A percentile compares a stretch with the other conserved stretches of the same genome.
Evolutionary conservation across 2,329 filamentous ascomycete species (phyloP).

Genomic region (Epichloe elymi): DNA sequence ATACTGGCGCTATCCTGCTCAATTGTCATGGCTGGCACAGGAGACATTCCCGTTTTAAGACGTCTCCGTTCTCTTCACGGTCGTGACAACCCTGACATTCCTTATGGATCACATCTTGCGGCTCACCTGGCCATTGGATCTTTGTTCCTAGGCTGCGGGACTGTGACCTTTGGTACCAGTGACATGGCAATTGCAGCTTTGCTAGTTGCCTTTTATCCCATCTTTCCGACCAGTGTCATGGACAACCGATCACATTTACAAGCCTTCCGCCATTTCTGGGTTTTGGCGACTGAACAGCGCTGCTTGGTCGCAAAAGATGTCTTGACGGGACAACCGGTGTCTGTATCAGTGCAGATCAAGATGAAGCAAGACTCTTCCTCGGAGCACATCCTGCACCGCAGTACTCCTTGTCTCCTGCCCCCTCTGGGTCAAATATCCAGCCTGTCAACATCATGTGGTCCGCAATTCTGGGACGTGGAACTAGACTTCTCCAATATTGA

Average conservation of each 20-base stretch:
- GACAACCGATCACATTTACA: constrained; percentile 93
- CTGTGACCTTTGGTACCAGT: constrained; percentile 79
- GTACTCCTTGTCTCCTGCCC: constrained; percentile 51
- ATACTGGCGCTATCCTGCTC: constrained; percentile 69
- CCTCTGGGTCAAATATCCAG: constrained; percentile 49
- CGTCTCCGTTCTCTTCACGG: constrained; percentile 81
- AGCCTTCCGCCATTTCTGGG: constrained; percentile 95
- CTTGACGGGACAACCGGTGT: constrained; percentile 67
- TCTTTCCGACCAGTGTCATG: constrained; percentile 78
- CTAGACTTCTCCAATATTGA: constrained; percentile 58
- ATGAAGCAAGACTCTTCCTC: constrained; percentile 32
- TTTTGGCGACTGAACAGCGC: constrained; percentile 77
- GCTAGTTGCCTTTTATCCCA: constrained; percentile 83
- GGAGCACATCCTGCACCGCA: constrained; percentile 27
- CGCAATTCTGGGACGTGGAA: constrained; percentile 68
- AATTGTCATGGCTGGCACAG: constrained; percentile 91
- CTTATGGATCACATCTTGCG: constrained; percentile 89
- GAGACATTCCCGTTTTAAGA: constrained; percentile 74
- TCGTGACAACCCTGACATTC: constrained; percentile 66
- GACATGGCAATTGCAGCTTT: constrained; percentile 77
- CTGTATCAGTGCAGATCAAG: constrained; percentile 55
- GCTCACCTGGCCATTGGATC: constrained; percentile 84
- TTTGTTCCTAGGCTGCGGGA: constrained; percentile 85
- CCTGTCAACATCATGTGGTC: constrained; percentile 46
- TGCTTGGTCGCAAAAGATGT: constrained; percentile 83